Conservation (phyloP, 2,329 filamentous ascomycete species). For the Hypoxylon sp. region DNA sequence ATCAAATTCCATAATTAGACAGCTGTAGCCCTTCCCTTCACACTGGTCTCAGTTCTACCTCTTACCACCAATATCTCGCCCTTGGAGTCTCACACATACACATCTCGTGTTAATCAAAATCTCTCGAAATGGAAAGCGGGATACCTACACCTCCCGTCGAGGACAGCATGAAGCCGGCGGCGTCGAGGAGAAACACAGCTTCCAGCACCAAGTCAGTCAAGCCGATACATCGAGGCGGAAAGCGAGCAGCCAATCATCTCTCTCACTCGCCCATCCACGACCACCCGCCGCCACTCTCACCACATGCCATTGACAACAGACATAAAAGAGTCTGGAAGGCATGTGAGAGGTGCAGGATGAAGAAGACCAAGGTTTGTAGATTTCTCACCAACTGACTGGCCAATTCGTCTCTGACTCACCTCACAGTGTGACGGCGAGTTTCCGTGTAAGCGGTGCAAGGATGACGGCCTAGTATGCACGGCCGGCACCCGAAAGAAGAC, state of each 20-base stretch:
- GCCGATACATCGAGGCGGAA: constrained; percentile 59
- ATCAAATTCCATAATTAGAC: constrained; percentile 19
- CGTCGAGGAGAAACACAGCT: constrained; percentile 42
- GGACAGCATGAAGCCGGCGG: constrained; percentile 42
- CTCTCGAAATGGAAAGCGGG: constrained; percentile 56
- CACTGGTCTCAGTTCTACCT: constrained; percentile 13
- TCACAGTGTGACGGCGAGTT: constrained; percentile 69
- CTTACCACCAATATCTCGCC: constrained; percentile 6
- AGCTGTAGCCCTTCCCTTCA: constrained; percentile 8
- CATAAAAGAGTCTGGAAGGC: constrained; percentile 74
- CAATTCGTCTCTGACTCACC: constrained; percentile 14
- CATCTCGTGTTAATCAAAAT: constrained; percentile 27
- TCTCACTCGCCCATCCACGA: constrained; percentile 49
- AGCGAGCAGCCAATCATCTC: constrained; percentile 56
- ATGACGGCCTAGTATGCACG: constrained; percentile 70
- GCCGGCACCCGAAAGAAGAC: constrained; percentile 71
- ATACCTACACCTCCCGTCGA: constrained; percentile 62
- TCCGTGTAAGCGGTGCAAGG: constrained; percentile 71
- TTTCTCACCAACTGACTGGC: constrained; percentile 2
- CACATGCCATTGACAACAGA: constrained; percentile 58
- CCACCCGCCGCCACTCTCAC: constrained; percentile 50
- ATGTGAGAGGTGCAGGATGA: constrained; percentile 72
- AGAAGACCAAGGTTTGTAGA: constrained; percentile 69
- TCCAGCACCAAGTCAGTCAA: constrained; percentile 57
- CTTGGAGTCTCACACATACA: constrained; percentile 13